Evolutionary conservation across 352 stramenopile species (phyloP), one percentile per base, ranked within the genome.

Genomic region (Thalassiosira mediterranea): DNA sequence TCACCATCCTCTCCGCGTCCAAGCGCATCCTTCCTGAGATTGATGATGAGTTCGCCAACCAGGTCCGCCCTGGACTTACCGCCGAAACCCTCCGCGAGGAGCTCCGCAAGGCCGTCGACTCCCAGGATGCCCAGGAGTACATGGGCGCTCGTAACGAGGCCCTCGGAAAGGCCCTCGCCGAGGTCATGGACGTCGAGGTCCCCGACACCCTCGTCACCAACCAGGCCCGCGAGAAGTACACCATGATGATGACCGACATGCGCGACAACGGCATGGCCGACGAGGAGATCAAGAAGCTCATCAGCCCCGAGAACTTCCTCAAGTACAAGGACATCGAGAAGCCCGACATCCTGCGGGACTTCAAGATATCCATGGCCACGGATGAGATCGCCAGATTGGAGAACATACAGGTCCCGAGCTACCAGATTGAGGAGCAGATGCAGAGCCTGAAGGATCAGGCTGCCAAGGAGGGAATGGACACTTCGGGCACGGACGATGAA

Each of bases 191-290:
- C 47, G 79, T 92, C 1, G 85, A 92, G 26, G 88, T 95, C 26
- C 91, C 91, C 10, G 90, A 95, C 73, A 95, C 88, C 0, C 67
- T 94, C 11, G 77, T 95, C 15, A 90, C 88, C 13, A 93, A 94
- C 52, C 76, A 94, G 70, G 88, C 89, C 0, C 80, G 83, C 10
- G 85, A 95, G 38, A 95, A 95, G 81, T 95, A 93, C 51, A 88
- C 91, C 15, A 60, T 94, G 49, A 95, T 95, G 91, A 93, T 95
- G 89, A 88, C 88, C 1, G 91, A 95, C 32, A 90, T 95, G 75
- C 71, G 88, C 62, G 80, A 90, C 59, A 88, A 82, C 54, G 90
- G 90, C 25, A 90, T 92, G 63, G 59, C 77, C 17, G 90, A 95
- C 71, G 88, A 92, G 25, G 89, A 94, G 54, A 93, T 95, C 63